phyloP scores from a whole-genome alignment of 1,284 basidiomycete species.

The Prillingera fragicola region DNA sequence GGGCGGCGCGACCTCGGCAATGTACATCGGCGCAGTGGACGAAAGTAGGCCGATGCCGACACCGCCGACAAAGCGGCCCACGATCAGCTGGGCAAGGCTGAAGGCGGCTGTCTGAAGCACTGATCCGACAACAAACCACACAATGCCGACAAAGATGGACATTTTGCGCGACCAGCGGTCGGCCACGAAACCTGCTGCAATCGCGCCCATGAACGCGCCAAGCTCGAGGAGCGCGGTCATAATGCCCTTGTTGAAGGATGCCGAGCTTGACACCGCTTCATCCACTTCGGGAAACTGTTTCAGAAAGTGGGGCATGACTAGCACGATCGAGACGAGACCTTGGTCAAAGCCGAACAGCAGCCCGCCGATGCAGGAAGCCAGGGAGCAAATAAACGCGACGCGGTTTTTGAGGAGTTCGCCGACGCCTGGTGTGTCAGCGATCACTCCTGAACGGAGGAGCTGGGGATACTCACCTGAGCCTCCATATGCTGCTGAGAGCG shows the following conservation, averaged over 20 bases:
- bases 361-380: slow-evolving; percentile 24
- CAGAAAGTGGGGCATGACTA: slow-evolving; percentile 35
- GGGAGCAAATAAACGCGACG: slow-evolving; percentile 13
- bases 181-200: slow-evolving; percentile 26
- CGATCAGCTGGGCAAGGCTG: slow-evolving; percentile 19
- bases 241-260: slow-evolving; percentile 26
- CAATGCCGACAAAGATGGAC: slow-evolving; percentile 23
- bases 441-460: neutral
- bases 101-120: slow-evolving; percentile 32
- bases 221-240: slow-evolving; percentile 39
- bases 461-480: neutral
- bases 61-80: slow-evolving; percentile 29
- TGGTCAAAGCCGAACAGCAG: slow-evolving; percentile 31
- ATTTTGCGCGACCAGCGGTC: slow-evolving; percentile 29
- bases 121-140: slow-evolving; percentile 24
- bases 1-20: slow-evolving; percentile 36
- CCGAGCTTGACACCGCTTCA: slow-evolving; percentile 4
- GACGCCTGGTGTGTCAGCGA: slow-evolving; percentile 8
- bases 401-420: slow-evolving; percentile 16
- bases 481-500: slow-evolving; percentile 2
- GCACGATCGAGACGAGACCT: slow-evolving; percentile 33
- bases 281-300: slow-evolving; percentile 32
- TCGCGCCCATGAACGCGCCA: slow-evolving; percentile 35
- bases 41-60: slow-evolving; percentile 37
- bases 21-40: slow-evolving; percentile 44